These are phyloP conservation scores for Paramecium primaurelia DNA, from an alignment of 73 alveolate species.

Conservation along the genomic window DNA sequence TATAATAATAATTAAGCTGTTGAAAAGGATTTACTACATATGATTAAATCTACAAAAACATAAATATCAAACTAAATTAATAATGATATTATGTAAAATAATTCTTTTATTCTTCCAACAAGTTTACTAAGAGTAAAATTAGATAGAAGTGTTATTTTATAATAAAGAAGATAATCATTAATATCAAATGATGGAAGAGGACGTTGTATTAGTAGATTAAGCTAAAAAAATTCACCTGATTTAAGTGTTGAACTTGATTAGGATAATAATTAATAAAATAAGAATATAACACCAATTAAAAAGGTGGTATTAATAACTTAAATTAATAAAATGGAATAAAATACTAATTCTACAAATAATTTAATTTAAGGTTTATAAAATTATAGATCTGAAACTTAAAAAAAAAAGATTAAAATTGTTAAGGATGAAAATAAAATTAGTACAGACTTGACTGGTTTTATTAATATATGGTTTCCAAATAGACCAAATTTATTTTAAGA, in stretches of 20 bases:
- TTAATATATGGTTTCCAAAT: conserved; percentile 4
- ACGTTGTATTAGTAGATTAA: neutral
- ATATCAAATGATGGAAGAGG: neutral
- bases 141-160: neutral
- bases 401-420: neutral
- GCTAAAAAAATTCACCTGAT: neutral
- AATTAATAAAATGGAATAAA: neutral
- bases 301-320: neutral
- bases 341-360: neutral
- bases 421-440: neutral
- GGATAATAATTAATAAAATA: neutral
- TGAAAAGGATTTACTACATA: neutral
- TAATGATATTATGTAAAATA: neutral
- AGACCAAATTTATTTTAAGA: neutral
- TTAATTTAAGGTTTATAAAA: neutral
- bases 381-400: neutral
- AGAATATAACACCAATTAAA: neutral
- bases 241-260: neutral
- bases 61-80: neutral
- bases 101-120: neutral
- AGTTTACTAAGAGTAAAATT: neutral
- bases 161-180: neutral
- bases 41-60: neutral
- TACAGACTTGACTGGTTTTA: neutral
- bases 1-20: neutral